Base-by-base conservation (phyloP, 169 alveolate species). In the Plasmodium vinckei region DNA sequence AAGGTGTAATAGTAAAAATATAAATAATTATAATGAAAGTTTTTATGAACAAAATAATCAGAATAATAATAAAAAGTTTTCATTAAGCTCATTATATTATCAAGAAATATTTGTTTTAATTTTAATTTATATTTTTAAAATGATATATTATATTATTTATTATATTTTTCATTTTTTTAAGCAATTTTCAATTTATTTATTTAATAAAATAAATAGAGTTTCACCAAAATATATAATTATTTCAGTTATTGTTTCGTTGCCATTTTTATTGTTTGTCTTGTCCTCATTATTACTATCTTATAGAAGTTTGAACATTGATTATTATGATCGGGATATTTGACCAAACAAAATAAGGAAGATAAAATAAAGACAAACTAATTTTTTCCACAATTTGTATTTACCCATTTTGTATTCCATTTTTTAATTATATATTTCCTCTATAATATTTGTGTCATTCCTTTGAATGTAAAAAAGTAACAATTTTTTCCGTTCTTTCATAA, bases 271-370 rank as follows among this genome's bases (percentile, higher is more conserved):
- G 60, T 75, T 75, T 9, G 54, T 46, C 9, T 27, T 75, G n/a
- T 60, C 75, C 5, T 23, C 54, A 13, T 17, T 75, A 57, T 44
- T 75, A 60, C 13, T 75, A 27, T 75, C 69, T 17, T 75, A 63
- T 68, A 75, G 88, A 75, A 75, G 88, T 42, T 33, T 75, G 25
- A 75, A 63, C 54, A 19, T 25, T n/a, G 88, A 75, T 17, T 63
- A 47, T 49, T 75, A 61, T 67, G 88, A 75, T 9, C 49, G 56
- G 54, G 88, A 75, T 23, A 75, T 75, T 27, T 72, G 42, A 33
- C 0, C 5, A 33, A 33, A 4, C 42, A 33, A 33, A 33, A 33
- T 33, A 33, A 3, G 42, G 42, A 33, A 4, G 0, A 0, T 2
- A 33, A 33, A 5, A 33, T 21, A 33, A 33, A 33, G 42, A 3